Evolutionary conservation across 2,329 filamentous ascomycete species (phyloP).

Genomic region (Pyrenochaeta sp.): DNA sequence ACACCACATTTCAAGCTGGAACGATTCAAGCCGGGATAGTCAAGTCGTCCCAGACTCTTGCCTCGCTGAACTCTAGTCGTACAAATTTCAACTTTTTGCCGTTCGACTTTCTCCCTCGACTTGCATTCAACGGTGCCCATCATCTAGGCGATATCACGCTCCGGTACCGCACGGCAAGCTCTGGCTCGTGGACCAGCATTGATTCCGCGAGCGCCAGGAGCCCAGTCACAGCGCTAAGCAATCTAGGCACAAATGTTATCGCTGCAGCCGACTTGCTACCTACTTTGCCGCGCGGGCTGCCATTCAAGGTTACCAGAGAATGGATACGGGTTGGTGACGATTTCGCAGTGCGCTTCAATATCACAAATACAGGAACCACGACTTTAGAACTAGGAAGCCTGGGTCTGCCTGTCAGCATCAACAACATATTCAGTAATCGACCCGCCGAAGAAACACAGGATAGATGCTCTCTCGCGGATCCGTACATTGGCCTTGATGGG

Average conservation of each 20-base stretch:
- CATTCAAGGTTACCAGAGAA: constrained; percentile 59
- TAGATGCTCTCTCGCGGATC: constrained; percentile 65
- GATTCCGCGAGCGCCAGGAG: constrained; percentile 57
- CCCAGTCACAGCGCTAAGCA: constrained; percentile 42
- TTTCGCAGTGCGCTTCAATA: constrained; percentile 61
- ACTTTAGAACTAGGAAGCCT: constrained; percentile 64
- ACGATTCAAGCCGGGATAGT: constrained; percentile 25
- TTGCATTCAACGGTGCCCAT: constrained; percentile 63
- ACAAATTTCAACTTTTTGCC: constrained; percentile 64
- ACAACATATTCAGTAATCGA: constrained; percentile 67
- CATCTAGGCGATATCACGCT: constrained; percentile 68
- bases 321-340: constrained; percentile 62
- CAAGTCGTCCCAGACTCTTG: constrained; percentile 30
- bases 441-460: constrained; percentile 58
- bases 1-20: constrained; percentile 18
- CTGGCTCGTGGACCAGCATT: constrained; percentile 55
- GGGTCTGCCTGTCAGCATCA: constrained; percentile 68
- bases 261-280: constrained; percentile 53
- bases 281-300: constrained; percentile 51
- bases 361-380: constrained; percentile 55
- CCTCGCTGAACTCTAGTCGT: constrained; percentile 28
- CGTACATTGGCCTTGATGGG: constrained; percentile 67
- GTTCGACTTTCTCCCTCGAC: constrained; percentile 58
- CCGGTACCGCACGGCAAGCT: constrained; percentile 58
- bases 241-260: constrained; percentile 33